Evolutionary conservation across 441 rosid genomes (phyloP), one percentile per base, ranked within the genome.

Genomic region (Euphorbia corollata): DNA sequence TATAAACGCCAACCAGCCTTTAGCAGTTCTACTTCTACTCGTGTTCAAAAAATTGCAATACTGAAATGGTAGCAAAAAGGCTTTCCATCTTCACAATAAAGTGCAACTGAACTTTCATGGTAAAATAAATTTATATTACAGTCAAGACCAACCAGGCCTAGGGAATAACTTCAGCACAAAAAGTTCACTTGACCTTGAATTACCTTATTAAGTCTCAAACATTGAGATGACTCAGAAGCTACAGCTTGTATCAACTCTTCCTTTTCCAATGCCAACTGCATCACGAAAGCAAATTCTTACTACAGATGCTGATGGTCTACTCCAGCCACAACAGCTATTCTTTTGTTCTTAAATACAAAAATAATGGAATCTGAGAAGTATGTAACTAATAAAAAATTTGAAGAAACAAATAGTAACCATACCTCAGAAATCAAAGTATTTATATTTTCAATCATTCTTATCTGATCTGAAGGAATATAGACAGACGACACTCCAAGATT

Each of bases 261-360:
- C 75, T 90, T 91, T 79, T 92, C 99, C 80, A 88, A 73, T 16
- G 89, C 85, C 64, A 91, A 80, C 99, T 94, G 85, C 77, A 81
- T 64, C 67, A 73, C 54, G 43, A 68, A 39, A 41, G 38, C n/a
- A n/a, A 69, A 58, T n/a, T 32, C 15, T 45, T 41, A 55, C 76
- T 41, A 71, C 24, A 72, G 63, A 39, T 34, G 20, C 3, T 22
- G 13, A n/a, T 41, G 5, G 36, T 32, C 34, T 16, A 54, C 34
- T 63, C 32, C 63, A 62, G 56, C 32, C 41, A 64, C 63, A 47
- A 57, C 27, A 47, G 51, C 13, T 68, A 8, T 22, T 61, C 38
- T 38, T 20, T 18, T 27, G 10, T 11, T 64, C 61, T 38, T 15
- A 47, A 23, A 41, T 47, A 47, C 51, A 64, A 54, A 48, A 65